Evolutionary conservation across 2,329 filamentous ascomycete species (phyloP).

Genomic region (Blumeria graminis): DNA sequence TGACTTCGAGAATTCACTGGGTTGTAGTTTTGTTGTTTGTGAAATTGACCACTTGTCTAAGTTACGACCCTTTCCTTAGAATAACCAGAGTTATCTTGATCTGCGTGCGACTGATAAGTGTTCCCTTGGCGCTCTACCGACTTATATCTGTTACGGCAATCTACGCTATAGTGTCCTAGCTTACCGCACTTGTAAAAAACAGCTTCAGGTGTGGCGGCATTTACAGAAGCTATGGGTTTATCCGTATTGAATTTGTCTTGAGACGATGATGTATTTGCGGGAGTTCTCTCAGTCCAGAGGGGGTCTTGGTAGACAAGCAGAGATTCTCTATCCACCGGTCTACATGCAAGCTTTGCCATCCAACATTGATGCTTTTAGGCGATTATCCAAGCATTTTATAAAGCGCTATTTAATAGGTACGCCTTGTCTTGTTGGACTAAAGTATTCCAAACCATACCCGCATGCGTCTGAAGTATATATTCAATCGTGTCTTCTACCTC

Average conservation of each 20-base stretch:
- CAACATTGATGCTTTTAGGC: neutral
- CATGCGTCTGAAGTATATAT: neutral
- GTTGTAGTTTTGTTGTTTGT: too few species aligned
- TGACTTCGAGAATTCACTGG: too few species aligned
- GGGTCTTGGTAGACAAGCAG: neutral
- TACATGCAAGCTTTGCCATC: neutral
- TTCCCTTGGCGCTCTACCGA: too few species aligned
- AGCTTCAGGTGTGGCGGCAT: neutral
- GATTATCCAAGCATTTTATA: neutral
- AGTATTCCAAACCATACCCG: constrained; percentile 1
- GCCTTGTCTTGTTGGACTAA: neutral
- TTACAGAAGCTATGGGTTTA: neutral
- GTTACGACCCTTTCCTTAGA: too few species aligned
- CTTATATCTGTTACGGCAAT: neutral
- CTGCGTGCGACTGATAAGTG: too few species aligned
- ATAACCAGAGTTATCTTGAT: too few species aligned
- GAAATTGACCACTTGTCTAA: too few species aligned
- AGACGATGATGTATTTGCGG: neutral
- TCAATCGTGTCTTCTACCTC: neutral
- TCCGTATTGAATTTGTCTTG: neutral
- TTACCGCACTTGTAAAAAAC: neutral
- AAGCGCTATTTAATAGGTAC: neutral
- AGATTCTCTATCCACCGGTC: neutral
- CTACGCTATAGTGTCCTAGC: neutral
- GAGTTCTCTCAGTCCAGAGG: neutral